phyloP scores from a whole-genome alignment of 257 asterid genomes.

The Lavandula angustifolia region DNA sequence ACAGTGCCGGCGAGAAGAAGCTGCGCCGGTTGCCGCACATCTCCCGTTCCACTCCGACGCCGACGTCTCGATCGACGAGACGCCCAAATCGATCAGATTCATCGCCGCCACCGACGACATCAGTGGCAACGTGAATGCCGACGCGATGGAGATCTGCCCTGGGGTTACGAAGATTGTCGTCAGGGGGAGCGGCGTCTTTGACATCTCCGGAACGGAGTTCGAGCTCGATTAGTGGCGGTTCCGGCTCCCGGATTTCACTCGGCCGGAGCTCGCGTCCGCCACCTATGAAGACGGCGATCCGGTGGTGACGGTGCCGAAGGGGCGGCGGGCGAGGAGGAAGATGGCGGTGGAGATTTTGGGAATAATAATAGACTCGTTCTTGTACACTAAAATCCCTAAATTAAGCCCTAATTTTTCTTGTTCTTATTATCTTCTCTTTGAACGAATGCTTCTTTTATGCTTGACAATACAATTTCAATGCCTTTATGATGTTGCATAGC shows the following conservation, averaged over 20 bases:
- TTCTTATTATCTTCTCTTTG: neutral
- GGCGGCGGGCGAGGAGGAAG: constrained; percentile 36
- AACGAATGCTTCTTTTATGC: constrained; percentile 21
- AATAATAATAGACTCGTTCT: constrained; percentile 53
- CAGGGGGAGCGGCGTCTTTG: constrained; percentile 45
- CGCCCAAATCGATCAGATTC: constrained; percentile 55
- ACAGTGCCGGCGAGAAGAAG: constrained; percentile 64
- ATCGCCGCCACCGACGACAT: constrained; percentile 56
- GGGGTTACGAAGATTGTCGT: constrained; percentile 74
- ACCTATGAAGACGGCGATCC: too few species aligned
- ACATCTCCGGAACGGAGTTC: constrained; percentile 47
- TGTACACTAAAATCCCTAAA: constrained; percentile 55
- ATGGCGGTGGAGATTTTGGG: constrained; percentile 42
- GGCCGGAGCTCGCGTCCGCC: too few species aligned
- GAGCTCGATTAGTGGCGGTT: constrained; percentile 83
- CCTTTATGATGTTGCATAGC: constrained; percentile 2
- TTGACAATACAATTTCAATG: constrained; percentile 25
- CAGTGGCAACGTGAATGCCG: constrained; percentile 53
- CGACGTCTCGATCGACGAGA: constrained; percentile 63
- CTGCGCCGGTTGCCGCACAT: constrained; percentile 79
- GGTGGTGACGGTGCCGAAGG: constrained; percentile 77
- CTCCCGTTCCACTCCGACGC: constrained; percentile 75
- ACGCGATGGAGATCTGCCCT: constrained; percentile 71
- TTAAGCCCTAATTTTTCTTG: constrained; percentile 19
- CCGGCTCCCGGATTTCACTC: too few species aligned